Evolutionary conservation across 306 rosid genomes (phyloP).

Genomic region (Neltuma alba): DNA sequence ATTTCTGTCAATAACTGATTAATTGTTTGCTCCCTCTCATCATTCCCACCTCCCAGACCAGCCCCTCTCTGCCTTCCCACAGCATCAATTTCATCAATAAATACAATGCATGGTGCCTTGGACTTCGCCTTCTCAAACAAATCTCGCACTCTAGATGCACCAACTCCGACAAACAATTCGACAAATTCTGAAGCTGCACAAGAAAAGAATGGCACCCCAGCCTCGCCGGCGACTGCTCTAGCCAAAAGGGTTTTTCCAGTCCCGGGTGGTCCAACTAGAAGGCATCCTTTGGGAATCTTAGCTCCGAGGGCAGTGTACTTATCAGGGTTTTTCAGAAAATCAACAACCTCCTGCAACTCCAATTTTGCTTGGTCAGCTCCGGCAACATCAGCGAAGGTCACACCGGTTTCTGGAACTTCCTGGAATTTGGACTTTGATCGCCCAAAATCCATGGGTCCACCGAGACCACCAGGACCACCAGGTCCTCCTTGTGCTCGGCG

Average conservation of each 20-base stretch:
- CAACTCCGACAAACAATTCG: constrained; percentile 93
- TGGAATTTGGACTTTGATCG: constrained; percentile 89
- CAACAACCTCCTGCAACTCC: constrained; percentile 91
- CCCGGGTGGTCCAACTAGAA: constrained; percentile 94
- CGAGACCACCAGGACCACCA: constrained; percentile 92
- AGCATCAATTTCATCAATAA: constrained; percentile 96
- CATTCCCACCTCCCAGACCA: constrained; percentile 97
- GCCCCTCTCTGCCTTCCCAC: constrained; percentile 99
- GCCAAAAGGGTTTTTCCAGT: constrained; percentile 97
- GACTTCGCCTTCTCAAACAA: constrained; percentile 97
- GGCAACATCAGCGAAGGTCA: constrained; percentile 84
- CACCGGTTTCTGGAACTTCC: constrained; percentile 95
- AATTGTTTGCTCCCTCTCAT: constrained; percentile 98
- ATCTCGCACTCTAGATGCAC: constrained; percentile 95
- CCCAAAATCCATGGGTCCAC: constrained; percentile 98
- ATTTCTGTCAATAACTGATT: constrained; percentile 98
- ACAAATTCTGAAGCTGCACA: constrained; percentile 98
- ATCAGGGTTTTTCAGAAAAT: constrained; percentile 94
- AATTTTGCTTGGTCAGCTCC: constrained; percentile 97
- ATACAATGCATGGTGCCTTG: constrained; percentile 98
- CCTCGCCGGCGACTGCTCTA: constrained; percentile 92
- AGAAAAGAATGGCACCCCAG: constrained; percentile 93
- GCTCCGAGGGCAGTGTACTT: constrained; percentile 97
- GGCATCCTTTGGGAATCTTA: constrained; percentile 96
- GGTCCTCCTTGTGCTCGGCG: constrained; percentile 87